These are phyloP conservation scores for Xylariaceae sp. DNA, from an alignment of 2,329 filamentous ascomycete genomes.

Conservation along the genomic window DNA sequence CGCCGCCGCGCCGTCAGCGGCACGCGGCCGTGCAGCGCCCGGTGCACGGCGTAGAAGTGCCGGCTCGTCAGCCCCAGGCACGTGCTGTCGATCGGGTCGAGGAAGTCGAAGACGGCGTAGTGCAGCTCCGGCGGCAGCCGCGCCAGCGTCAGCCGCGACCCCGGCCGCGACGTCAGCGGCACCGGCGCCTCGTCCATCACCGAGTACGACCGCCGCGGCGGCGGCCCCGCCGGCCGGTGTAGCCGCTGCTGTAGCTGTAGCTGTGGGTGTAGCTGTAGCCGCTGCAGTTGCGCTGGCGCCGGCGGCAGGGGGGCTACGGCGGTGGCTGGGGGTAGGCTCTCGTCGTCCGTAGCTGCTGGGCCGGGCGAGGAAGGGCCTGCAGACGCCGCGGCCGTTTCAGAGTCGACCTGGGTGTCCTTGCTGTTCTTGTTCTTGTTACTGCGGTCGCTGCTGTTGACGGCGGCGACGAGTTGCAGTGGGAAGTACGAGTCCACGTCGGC, in stretches of 20 bases:
- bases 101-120: conserved; percentile 52
- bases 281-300: conserved; percentile 6
- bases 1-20: conserved; percentile 48
- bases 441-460: too few species aligned
- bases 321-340: conserved; percentile 8
- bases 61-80: conserved; percentile 53
- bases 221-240: conserved; percentile 30
- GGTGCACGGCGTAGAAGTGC: conserved; percentile 52
- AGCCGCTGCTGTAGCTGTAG: conserved; percentile 7
- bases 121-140: conserved; percentile 54
- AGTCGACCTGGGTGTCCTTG: neutral
- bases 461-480: conserved; percentile 4
- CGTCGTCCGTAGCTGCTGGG: conserved; percentile 1
- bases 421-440: neutral
- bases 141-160: conserved; percentile 37
- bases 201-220: conserved; percentile 50
- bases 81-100: conserved; percentile 57
- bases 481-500: conserved; percentile 16
- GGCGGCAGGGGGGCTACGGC: conserved; percentile 6
- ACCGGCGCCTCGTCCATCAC: conserved; percentile 53
- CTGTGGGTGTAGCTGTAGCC: conserved; percentile 11
- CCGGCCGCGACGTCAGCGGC: conserved; percentile 41
- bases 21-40: conserved; percentile 47
- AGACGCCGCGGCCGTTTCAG: neutral
- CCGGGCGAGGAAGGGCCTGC: conserved; percentile 2